These are phyloP conservation scores for Torulaspora maleeae DNA, from an alignment of 805 yeast genomes.

Conservation along the genomic window DNA sequence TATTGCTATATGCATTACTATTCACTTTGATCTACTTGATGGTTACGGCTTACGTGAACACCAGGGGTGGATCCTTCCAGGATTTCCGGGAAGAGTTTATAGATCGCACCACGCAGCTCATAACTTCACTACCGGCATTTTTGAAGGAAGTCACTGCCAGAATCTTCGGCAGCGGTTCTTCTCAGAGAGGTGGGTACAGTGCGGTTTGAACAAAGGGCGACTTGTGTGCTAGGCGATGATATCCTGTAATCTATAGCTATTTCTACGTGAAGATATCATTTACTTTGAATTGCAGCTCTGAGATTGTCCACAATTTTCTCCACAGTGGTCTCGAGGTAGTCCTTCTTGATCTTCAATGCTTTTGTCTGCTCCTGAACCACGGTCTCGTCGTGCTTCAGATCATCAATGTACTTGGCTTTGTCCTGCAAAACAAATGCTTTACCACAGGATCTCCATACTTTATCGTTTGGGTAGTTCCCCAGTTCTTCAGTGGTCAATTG, in stretches of 20 bases:
- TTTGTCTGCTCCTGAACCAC: constrained; percentile 54
- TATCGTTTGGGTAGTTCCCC: constrained; percentile 42
- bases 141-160: constrained; percentile 62
- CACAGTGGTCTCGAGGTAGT: constrained; percentile 69
- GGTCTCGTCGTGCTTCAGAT: constrained; percentile 48
- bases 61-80: constrained; percentile 60
- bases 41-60: constrained; percentile 66
- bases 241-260: constrained; percentile 1
- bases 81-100: constrained; percentile 72
- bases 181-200: constrained; percentile 78
- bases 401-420: constrained; percentile 43
- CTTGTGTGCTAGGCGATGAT: neutral
- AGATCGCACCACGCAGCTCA: constrained; percentile 58
- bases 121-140: constrained; percentile 60
- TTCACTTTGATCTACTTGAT: constrained; percentile 68
- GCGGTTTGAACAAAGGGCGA: constrained; percentile 50
- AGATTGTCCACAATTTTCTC: constrained; percentile 66
- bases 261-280: constrained; percentile 3
- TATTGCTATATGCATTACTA: constrained; percentile 64
- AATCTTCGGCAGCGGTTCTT: constrained; percentile 51
- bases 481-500: constrained; percentile 56
- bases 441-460: constrained; percentile 84
- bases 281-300: constrained; percentile 40
- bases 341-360: constrained; percentile 61
- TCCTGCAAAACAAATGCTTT: constrained; percentile 53